A percentile compares a stretch with the other conserved stretches of the same genome.
phyloP scores from a whole-genome alignment of 2,329 filamentous ascomycete genomes.

The Helminthosporium solani region DNA sequence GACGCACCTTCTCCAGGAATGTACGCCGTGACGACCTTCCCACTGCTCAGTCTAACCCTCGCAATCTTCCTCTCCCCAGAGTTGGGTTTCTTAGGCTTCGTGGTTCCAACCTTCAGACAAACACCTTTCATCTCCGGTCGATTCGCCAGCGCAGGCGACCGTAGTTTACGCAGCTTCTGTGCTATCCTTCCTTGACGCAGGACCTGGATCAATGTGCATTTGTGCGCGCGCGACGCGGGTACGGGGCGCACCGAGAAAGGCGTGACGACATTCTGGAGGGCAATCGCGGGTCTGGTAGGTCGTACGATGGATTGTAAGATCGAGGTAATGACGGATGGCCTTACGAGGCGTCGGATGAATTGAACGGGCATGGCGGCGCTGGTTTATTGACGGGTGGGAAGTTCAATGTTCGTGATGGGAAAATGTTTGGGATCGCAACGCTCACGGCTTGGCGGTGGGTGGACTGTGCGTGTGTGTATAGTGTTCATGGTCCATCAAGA shows the following conservation, averaged over 20 bases:
- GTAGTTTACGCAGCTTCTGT: slow-evolving; percentile 79
- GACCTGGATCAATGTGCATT: slow-evolving; percentile 54
- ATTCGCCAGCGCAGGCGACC: slow-evolving; percentile 77
- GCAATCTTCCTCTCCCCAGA: slow-evolving; percentile 96
- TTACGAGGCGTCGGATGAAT: slow-evolving; percentile 42
- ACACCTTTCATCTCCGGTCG: slow-evolving; percentile 91
- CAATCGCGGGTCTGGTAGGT: slow-evolving; percentile 19
- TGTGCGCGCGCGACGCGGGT: slow-evolving; percentile 41
- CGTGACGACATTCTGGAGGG: slow-evolving; percentile 13
- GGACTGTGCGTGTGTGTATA: too few species aligned
- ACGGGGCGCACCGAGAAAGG: slow-evolving; percentile 33
- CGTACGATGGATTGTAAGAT: slow-evolving; percentile 16
- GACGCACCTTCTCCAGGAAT: slow-evolving; percentile 81
- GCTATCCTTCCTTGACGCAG: slow-evolving; percentile 70
- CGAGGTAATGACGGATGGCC: slow-evolving; percentile 30
- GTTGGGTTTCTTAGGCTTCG: slow-evolving; percentile 98
- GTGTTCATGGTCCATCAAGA: slow-evolving; percentile 19
- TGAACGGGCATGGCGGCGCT: slow-evolving; percentile 41
- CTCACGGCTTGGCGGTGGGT: slow-evolving; percentile 6
- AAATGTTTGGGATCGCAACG: slow-evolving; percentile 17
- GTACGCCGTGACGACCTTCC: slow-evolving; percentile 85
- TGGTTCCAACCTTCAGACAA: slow-evolving; percentile 89
- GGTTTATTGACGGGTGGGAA: slow-evolving; percentile 6
- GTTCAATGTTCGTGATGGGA: slow-evolving; percentile 1
- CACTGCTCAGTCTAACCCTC: slow-evolving; percentile 83